Evolutionary conservation across 495 filamentous ascomycete species (phyloP), one percentile per base, ranked within the genome.

Genomic region (Aspergillus taichungensis): DNA sequence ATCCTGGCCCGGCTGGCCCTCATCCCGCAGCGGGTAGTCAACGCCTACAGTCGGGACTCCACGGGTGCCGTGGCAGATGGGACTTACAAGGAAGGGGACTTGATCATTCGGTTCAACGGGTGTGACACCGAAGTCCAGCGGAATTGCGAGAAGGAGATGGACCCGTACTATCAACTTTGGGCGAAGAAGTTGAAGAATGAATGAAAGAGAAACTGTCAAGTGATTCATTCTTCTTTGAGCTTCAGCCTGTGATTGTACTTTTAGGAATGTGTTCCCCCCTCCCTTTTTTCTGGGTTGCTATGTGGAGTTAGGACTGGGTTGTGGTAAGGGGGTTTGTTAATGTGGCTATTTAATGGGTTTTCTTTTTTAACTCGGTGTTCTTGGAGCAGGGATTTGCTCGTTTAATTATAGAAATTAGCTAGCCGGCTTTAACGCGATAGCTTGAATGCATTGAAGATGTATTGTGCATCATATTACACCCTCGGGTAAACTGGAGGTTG

Each of bases 1-100:
- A 87, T 97, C 42, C 75, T 99, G 13, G 84, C 89, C 13, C 87
- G 87, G 54, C 65, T 95, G 43, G 89, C 85, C 1, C 68, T 99
- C 9, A 67, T 99, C 13, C 88, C 88, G 3, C 91, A 97, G 66
- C 75, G 80, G 13, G 67, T 74, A 32, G 63, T 99, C 55, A 94
- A 94, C 61, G 72, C 88, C 4, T 95, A 94, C 59, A 73, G 67
- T 54, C 61, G 68, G 24, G 74, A 77, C 42, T 67, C 73, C 6
- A 48, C 60, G 1, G 67, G 62, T 24, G 60, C 61, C 9, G 59
- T 60, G n/a, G 52, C 45, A 14, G 72, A 77, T 54, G 78, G 72
- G 6, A 59, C 59, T 1, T 70, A 71, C 38, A 59, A 63, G n/a
- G 86, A 94, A n/a, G 94, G 87, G 0, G 92, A 99, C 54, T 82